Evolutionary conservation across 768 basidiomycete species (phyloP).

Genomic region (Podaxis sp.): DNA sequence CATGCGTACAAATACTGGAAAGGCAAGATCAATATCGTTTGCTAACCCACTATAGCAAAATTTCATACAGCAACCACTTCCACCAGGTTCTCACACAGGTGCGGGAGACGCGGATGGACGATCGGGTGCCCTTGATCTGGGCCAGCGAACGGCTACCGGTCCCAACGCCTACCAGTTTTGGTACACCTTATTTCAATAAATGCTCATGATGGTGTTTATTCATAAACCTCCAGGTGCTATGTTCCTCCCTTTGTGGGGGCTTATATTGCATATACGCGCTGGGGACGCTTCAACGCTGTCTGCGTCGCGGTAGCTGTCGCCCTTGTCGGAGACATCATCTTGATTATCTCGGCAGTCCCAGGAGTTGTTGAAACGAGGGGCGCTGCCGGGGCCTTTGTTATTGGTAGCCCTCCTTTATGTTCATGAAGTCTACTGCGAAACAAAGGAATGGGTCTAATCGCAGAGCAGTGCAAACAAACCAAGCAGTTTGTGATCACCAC

Average conservation of each 20-base stretch:
- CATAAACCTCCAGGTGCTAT: constrained; percentile 39
- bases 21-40: neutral
- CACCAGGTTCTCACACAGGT: constrained; percentile 61
- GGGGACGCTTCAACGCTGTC: constrained; percentile 68
- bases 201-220: constrained; percentile 4
- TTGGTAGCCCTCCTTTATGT: constrained; percentile 27
- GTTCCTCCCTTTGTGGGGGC: constrained; percentile 60
- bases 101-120: constrained; percentile 49
- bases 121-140: constrained; percentile 63
- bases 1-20: constrained; percentile 22
- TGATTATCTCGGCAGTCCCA: constrained; percentile 61
- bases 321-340: constrained; percentile 59
- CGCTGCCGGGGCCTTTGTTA: constrained; percentile 46
- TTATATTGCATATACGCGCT: constrained; percentile 61
- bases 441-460: constrained; percentile 65
- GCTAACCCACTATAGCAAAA: constrained; percentile 43
- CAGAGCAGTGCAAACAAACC: constrained; percentile 66
- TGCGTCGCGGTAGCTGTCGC: constrained; percentile 52
- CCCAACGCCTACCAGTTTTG: constrained; percentile 67
- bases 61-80: constrained; percentile 71
- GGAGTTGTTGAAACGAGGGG: constrained; percentile 56
- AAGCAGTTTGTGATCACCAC: constrained; percentile 47
- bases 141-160: constrained; percentile 70
- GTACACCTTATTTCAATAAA: constrained; percentile 22
- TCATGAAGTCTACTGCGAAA: neutral